These are phyloP conservation scores for Venturia carpophila DNA, from an alignment of 2,329 filamentous ascomycete genomes.

Conservation along the genomic window DNA sequence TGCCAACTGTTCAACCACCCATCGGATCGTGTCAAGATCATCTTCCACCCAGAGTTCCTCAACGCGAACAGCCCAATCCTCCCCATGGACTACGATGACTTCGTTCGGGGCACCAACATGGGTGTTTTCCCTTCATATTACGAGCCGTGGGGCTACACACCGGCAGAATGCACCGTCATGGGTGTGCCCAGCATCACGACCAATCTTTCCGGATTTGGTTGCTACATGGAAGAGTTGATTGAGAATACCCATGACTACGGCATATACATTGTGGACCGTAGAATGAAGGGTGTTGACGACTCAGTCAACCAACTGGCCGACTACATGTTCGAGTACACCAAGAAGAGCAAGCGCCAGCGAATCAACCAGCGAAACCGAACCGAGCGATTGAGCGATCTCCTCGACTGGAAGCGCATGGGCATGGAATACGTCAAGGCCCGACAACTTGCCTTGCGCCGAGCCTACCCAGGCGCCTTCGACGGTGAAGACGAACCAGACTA, in stretches of 20 bases:
- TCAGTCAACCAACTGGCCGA: conserved; percentile 91
- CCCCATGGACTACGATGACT: conserved; percentile 95
- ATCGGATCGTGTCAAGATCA: conserved; percentile 87
- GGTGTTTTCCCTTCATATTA: conserved; percentile 98
- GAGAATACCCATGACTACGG: conserved; percentile 97
- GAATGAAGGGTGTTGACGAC: conserved; percentile 92
- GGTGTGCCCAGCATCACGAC: conserved; percentile 97
- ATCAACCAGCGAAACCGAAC: conserved; percentile 99
- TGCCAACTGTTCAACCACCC: conserved; percentile 97
- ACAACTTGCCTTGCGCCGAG: conserved; percentile 81
- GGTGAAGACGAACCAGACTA: conserved; percentile 74
- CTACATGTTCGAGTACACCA: conserved; percentile 88
- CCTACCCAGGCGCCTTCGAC: conserved; percentile 80
- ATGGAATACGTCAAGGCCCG: conserved; percentile 98
- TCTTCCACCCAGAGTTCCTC: conserved; percentile 97
- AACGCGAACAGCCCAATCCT: conserved; percentile 93
- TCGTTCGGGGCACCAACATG: conserved; percentile 91
- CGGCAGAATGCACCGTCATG: conserved; percentile 97
- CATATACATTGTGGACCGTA: conserved; percentile 96
- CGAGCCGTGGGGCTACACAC: conserved; percentile 98
- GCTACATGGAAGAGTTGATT: conserved; percentile 99
- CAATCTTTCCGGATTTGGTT: conserved; percentile 94
- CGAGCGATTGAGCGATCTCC: conserved; percentile 83
- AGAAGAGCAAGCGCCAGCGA: conserved; percentile 88
- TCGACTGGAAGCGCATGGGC: conserved; percentile 99